Base-by-base conservation (phyloP, 352 stramenopile species). In the Phytophthora sp. region DNA sequence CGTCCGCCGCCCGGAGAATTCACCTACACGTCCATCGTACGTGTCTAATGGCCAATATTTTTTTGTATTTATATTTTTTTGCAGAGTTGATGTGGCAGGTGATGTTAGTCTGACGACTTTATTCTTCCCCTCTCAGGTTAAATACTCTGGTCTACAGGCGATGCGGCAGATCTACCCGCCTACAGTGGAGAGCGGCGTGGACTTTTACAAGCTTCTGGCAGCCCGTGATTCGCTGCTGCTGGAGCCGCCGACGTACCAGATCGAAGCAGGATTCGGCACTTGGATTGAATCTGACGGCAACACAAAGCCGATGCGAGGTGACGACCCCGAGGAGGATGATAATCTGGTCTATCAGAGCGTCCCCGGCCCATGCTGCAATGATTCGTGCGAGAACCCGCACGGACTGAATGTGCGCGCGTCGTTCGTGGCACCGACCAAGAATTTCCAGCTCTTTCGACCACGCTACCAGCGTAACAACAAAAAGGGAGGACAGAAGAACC, bases 401-500 rank as follows among this genome's bases (percentile, higher is more conserved):
- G 85, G 85, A 2, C 58, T 94, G 32, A 92, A 89, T 39, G 85
- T 94, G 2, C 82, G 82, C 2, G 85, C 85, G 20, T 92, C 85
- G 20, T 94, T 94, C 32, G 79, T 94, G n/a, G 79, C 77, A 18
- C 83, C 85, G 1, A 85, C 84, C 10, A 92, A 92, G 70, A 66
- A 82, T 49, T 91, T 92, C 41, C 77, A 89, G 62, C 76, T 94
- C 30, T 96, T 96, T 51, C 76, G 88, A 56, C 59, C 74, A 9
- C 74, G 82, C 3, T 96, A 96, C 68, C 89, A 96, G 55, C 84
- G 87, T 13, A 96, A 96, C 76, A 96, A 96, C 62, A 96, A 96
- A 65, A 94, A 95, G 49, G 87, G 88, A 32, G 87, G 87, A 2
- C 88, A 96, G 53, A 96, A 96, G 62, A 96, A 96, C 41, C 57